Percentiles rank a stretch among this genome's conserved stretches.
These are phyloP conservation scores for Aspergillus viridinutans DNA, from an alignment of 2,329 filamentous ascomycete genomes.

Conservation along the genomic window DNA sequence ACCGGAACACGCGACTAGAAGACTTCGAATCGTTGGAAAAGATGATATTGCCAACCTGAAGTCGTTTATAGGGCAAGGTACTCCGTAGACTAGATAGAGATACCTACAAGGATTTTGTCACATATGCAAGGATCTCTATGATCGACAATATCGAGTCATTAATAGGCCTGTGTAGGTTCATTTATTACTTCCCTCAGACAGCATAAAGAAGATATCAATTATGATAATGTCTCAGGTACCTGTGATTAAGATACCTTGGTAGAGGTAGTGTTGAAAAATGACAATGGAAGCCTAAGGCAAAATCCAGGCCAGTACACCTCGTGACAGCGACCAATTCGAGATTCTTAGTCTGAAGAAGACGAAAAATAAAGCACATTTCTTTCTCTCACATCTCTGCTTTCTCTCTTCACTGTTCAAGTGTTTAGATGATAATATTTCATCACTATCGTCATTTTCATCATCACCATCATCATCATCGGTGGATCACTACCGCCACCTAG, in stretches of 20 bases:
- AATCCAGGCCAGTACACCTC: neutral
- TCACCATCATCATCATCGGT: slow-evolving; percentile 9
- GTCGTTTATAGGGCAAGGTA: neutral
- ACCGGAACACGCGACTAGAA: neutral
- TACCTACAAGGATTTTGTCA: neutral
- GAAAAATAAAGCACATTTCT: neutral
- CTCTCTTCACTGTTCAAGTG: neutral
- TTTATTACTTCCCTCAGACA: neutral
- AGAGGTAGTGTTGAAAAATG: neutral
- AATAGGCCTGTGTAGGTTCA: neutral
- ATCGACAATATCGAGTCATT: neutral
- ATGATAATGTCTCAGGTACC: neutral
- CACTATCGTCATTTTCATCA: slow-evolving; percentile 11
- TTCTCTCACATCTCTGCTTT: neutral
- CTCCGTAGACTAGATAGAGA: neutral
- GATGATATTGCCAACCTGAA: neutral
- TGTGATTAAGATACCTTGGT: neutral
- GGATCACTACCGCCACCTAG: neutral
- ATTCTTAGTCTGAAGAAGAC: neutral
- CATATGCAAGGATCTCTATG: no score
- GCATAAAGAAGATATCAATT: neutral
- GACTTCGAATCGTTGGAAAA: neutral
- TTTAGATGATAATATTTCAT: slow-evolving; percentile 3
- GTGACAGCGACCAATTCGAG: neutral
- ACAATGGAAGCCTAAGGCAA: neutral